Base-by-base conservation (phyloP, 176 grass and related monocot species). In the Oryza punctata region DNA sequence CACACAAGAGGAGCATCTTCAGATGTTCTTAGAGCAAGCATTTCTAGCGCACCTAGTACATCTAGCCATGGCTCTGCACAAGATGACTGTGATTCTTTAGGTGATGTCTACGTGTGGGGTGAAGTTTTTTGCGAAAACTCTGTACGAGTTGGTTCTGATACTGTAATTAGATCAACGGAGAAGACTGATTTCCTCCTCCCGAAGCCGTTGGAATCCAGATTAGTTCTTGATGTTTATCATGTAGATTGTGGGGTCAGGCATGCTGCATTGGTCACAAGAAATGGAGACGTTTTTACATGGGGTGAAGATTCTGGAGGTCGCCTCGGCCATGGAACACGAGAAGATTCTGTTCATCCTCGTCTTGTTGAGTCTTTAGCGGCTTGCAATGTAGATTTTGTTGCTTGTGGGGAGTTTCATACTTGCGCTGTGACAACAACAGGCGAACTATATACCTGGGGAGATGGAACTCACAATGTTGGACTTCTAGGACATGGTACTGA, bases 11-110 rank as follows among this genome's bases (percentile, higher is more conserved):
- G 84, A 66, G 59, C 88, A 63, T 87, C 87, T 21, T 92, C 88
- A 81, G 95, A 98, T 88, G 87, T 92, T 93, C 90, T 95, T 77
- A 89, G 92, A 80, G 89, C 94, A 83, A 98, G 95, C 73, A 87
- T 95, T 90, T 98, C 95, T 80, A 98, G 95, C 45, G 92, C 92
- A 30, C 95, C 95, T 49, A 98, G 95, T 79, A 98, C 95, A 65
- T 98, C 95, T 4, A 98, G 95, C 79, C 95, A 98, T 89, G 92
- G 95, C 80, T 97, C 95, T 75, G 93, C 81, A 69, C 92, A 93
- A 41, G 96, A 98, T 79, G 96, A 98, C 73, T 98, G 89, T 45
- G 96, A 98, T 80, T 87, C 91, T 16, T 84, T 91, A 76, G 90
- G 92, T 23, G 96, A 98, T 78, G 89, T 98, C 59, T 94, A 93